These are phyloP conservation scores for Sphaerulina musiva DNA, from an alignment of 2,329 filamentous ascomycete genomes.

Conservation along the genomic window DNA sequence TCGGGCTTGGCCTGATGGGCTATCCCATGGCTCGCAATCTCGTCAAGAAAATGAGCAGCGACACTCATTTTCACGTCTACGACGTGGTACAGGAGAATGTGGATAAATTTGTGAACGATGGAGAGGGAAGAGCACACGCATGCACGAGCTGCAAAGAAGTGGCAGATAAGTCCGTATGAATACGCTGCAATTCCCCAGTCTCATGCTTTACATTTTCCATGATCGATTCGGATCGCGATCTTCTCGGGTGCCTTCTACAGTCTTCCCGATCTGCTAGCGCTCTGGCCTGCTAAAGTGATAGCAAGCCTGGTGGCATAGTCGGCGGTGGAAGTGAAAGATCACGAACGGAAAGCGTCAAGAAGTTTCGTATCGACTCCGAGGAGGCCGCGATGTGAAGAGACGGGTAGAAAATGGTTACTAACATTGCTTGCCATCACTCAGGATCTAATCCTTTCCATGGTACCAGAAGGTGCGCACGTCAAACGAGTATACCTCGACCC, in stretches of 20 bases:
- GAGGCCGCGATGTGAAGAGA: neutral
- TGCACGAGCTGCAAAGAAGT: slow-evolving; percentile 44
- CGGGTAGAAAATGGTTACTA: neutral
- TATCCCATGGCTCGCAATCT: slow-evolving; percentile 49
- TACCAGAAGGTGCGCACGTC: slow-evolving; percentile 49
- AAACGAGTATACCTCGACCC: slow-evolving; percentile 46
- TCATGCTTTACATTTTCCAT: neutral
- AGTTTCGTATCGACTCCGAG: too few relatives aligned
- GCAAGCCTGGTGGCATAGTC: too few relatives aligned
- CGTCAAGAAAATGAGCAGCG: slow-evolving; percentile 40
- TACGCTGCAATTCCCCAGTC: neutral
- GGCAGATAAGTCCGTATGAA: slow-evolving; percentile 44
- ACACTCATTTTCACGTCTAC: slow-evolving; percentile 44
- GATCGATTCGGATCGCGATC: too few relatives aligned
- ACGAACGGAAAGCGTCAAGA: neutral
- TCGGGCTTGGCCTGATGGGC: slow-evolving; percentile 53
- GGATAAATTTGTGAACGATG: slow-evolving; percentile 40
- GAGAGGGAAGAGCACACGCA: slow-evolving; percentile 36
- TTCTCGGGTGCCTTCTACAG: too few relatives aligned
- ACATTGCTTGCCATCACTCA: slow-evolving; percentile 20
- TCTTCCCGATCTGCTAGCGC: too few relatives aligned
- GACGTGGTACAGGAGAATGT: slow-evolving; percentile 43
- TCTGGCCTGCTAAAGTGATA: too few relatives aligned
- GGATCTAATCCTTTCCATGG: slow-evolving; percentile 49
- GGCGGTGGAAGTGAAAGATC: too few relatives aligned